Percentiles rank a stretch among this genome's conserved stretches.
Conservation (phyloP, 176 grass and related monocot genomes). For the Avena sativa region DNA sequence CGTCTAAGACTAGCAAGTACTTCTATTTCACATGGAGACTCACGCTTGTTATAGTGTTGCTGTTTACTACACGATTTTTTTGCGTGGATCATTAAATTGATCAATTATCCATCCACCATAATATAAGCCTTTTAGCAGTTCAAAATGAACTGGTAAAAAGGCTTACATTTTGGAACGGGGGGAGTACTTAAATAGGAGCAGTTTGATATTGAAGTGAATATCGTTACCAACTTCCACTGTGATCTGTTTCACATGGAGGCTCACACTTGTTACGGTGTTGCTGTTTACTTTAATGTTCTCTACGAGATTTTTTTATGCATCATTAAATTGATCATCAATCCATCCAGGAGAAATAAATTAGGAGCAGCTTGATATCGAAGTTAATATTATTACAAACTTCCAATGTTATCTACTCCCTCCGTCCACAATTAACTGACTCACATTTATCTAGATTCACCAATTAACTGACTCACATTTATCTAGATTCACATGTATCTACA, state of each 20-base stretch:
- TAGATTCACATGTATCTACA: too few species aligned
- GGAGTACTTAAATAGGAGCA: neutral
- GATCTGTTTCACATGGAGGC: neutral
- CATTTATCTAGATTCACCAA: too few species aligned
- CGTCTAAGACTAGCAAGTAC: constrained; percentile 1
- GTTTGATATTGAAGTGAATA: constrained; percentile 7
- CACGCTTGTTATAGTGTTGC: neutral
- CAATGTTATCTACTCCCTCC: neutral
- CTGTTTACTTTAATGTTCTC: neutral
- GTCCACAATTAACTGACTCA: too few species aligned
- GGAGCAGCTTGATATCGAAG: neutral
- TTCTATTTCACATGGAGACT: constrained; percentile 8
- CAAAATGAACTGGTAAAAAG: too few species aligned
- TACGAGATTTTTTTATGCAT: neutral
- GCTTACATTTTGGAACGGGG: too few species aligned
- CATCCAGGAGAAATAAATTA: neutral
- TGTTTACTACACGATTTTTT: neutral
- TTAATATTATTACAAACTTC: neutral
- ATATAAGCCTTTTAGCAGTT: too few species aligned
- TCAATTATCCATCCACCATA: neutral
- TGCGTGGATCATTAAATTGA: neutral
- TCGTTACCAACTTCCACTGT: neutral
- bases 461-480: too few species aligned
- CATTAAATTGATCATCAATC: neutral
- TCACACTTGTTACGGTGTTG: neutral